Evolutionary conservation across 345 rosid genomes (phyloP), one percentile per base, ranked within the genome.

Genomic region (Bruguiera sexangula): DNA sequence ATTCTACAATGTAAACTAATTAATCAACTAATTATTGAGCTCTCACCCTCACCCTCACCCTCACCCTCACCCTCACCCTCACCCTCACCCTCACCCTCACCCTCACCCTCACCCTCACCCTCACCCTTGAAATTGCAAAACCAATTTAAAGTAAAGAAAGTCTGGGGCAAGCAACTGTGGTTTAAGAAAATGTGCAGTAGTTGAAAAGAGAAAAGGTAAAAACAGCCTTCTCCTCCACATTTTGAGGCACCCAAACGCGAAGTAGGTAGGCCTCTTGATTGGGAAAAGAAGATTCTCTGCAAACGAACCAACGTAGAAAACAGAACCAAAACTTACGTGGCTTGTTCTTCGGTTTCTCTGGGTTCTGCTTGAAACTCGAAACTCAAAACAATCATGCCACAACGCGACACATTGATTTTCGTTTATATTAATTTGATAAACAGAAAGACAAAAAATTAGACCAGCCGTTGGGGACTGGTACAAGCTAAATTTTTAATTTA

Each of bases 151-250:
- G 6, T 11, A 0, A 21, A n/a, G 6, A 6, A 53, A 6, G 50
- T 13, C 46, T 39, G 46, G 50, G 18, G 50, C 50, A 43, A 43
- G 50, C 50, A 15, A 56, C 11, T 56, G 60, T 21, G 29, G 31
- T 56, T 59, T 59, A 52, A 36, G 65, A 63, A 72, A 65, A 68
- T n/a, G 59, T 52, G 71, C 54, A 78, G 87, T 76, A 8, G 86
- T 86, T 83, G 82, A 73, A 83, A 86, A 80, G 86, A 71, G 77
- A 62, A 78, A 81, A 83, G 84, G 46, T 11, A 16, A 64, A 65
- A 15, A 15, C 62, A 30, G 32, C 65, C 73, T 63, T 72, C 82
- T 61, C 59, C 34, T 79, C 63, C 60, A 66, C 73, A 73, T 75
- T 80, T 74, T 66, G 24, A 29, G 79, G 60, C 63, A 68, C 30